These are phyloP conservation scores for Panaeolus papilionaceus DNA, from an alignment of 768 basidiomycete species.

Conservation along the genomic window DNA sequence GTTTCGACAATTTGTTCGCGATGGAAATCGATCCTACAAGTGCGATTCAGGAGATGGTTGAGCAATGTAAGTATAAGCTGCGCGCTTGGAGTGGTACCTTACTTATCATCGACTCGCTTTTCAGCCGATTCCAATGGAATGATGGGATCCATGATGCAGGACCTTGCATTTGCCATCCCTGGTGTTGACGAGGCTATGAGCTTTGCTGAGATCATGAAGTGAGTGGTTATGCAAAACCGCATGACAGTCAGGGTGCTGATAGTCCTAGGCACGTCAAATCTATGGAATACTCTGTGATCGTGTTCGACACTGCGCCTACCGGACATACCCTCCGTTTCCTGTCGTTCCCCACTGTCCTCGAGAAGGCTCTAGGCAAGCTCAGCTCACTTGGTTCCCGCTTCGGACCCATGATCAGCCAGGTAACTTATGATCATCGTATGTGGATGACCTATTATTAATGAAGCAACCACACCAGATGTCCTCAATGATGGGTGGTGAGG, in stretches of 20 bases:
- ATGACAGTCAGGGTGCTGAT: slow-evolving; percentile 17
- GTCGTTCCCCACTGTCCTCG: slow-evolving; percentile 97
- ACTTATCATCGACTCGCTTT: slow-evolving; percentile 7
- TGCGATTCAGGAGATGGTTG: slow-evolving; percentile 98
- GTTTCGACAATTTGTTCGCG: slow-evolving; percentile 94
- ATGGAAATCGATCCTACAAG: slow-evolving; percentile 99
- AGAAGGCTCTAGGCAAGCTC: slow-evolving; percentile 96
- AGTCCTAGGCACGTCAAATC: slow-evolving; percentile 92
- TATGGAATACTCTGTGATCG: slow-evolving; percentile 99
- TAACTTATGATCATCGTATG: slow-evolving; percentile 27
- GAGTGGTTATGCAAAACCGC: slow-evolving; percentile 30
- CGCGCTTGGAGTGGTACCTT: slow-evolving; percentile 10
- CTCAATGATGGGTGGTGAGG: slow-evolving; percentile 93
- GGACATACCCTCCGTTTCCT: slow-evolving; percentile 98
- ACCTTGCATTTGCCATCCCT: slow-evolving; percentile 97
- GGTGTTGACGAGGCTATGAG: slow-evolving; percentile 99
- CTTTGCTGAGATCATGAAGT: slow-evolving; percentile 99
- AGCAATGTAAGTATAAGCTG: slow-evolving; percentile 70
- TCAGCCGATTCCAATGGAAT: slow-evolving; percentile 88
- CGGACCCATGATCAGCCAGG: slow-evolving; percentile 95
- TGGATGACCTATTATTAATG: neutral
- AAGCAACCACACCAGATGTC: slow-evolving; percentile 68
- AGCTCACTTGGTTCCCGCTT: slow-evolving; percentile 93
- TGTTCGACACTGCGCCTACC: slow-evolving; percentile 98
- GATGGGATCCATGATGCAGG: slow-evolving; percentile 99